Percentiles rank a stretch among this genome's conserved stretches.
Evolutionary conservation across 768 basidiomycete genomes (phyloP).

Genomic region (Gymnopilus dilepis): DNA sequence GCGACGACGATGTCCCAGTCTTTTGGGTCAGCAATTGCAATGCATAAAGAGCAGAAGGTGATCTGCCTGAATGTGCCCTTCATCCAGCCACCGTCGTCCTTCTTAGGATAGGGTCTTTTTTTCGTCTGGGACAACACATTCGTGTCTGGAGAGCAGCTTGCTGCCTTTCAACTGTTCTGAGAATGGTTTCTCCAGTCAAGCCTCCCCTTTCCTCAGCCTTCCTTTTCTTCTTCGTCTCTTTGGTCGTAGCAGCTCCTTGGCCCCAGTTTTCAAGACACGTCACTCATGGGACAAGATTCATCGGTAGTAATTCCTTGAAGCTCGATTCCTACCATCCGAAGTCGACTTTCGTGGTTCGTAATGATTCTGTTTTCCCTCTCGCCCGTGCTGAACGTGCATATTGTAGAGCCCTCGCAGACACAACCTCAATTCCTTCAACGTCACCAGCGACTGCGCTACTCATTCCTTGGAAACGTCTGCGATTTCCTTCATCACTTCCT

Average conservation of each 20-base stretch:
- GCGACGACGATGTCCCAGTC: not conserved
- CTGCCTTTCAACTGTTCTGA: constrained; percentile 27
- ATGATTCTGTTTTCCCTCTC: not conserved
- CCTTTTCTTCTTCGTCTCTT: constrained; percentile 28
- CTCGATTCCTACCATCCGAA: constrained; percentile 29
- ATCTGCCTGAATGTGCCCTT: not conserved
- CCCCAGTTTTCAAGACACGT: constrained; percentile 33
- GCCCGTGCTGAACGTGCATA: not conserved
- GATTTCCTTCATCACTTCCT: constrained; percentile 18
- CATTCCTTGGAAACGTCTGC: constrained; percentile 19
- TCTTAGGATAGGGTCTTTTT: not conserved
- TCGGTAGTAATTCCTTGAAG: constrained; percentile 30
- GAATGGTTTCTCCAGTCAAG: constrained; percentile 34
- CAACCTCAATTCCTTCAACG: not conserved
- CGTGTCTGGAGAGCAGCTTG: constrained; percentile 12
- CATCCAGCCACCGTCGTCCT: not conserved
- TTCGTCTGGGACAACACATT: constrained; percentile 14
- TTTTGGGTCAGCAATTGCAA: not conserved
- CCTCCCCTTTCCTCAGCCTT: constrained; percentile 32
- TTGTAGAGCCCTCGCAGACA: constrained; percentile 18
- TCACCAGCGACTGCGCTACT: constrained; percentile 6
- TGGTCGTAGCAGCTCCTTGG: constrained; percentile 37
- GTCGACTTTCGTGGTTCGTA: constrained; percentile 26
- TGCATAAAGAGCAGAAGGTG: not conserved
- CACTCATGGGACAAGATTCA: constrained; percentile 34